Conservation (phyloP, 2,329 filamentous ascomycete genomes). For the Paecilomyces formosus region DNA sequence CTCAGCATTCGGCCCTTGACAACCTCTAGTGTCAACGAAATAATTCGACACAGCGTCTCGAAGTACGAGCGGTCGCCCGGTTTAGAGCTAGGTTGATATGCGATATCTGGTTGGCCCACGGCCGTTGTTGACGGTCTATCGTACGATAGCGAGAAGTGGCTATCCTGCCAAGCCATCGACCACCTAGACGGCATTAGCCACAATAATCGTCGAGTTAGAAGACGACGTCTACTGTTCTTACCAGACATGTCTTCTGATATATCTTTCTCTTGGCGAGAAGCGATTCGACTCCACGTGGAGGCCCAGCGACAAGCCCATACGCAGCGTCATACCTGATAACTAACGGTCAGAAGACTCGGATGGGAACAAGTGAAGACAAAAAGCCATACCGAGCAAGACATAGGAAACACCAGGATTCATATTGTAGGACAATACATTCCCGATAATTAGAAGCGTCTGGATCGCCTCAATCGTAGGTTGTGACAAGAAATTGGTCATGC, state of each 20-base stretch:
- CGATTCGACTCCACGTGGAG: conserved; percentile 52
- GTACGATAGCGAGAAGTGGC: conserved; percentile 56
- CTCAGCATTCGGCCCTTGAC: conserved; percentile 50
- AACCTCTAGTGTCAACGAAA: conserved; percentile 48
- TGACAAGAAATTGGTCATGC: conserved; percentile 57
- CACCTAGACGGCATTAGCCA: conserved; percentile 34
- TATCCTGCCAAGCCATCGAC: conserved; percentile 60
- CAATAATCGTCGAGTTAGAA: background rate
- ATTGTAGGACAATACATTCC: conserved; percentile 55
- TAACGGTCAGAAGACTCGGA: conserved; percentile 2
- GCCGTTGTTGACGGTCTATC: conserved; percentile 51
- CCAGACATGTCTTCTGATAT: conserved; percentile 39
- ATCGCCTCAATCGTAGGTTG: conserved; percentile 55
- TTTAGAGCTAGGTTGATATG: conserved; percentile 40
- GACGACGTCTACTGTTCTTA: conserved; percentile 13
- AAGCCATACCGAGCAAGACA: conserved; percentile 45
- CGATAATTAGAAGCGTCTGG: conserved; percentile 54
- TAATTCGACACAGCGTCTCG: conserved; percentile 52
- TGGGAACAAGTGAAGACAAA: background rate
- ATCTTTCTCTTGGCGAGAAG: conserved; percentile 42
- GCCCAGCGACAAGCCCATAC: conserved; percentile 54
- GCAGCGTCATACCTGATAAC: conserved; percentile 46
- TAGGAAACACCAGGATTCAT: conserved; percentile 60
- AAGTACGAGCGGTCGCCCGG: conserved; percentile 49
- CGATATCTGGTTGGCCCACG: conserved; percentile 45